Evolutionary conservation across 768 basidiomycete genomes (phyloP), one percentile per base, ranked within the genome.

Genomic region (Lentinula guzmanii): DNA sequence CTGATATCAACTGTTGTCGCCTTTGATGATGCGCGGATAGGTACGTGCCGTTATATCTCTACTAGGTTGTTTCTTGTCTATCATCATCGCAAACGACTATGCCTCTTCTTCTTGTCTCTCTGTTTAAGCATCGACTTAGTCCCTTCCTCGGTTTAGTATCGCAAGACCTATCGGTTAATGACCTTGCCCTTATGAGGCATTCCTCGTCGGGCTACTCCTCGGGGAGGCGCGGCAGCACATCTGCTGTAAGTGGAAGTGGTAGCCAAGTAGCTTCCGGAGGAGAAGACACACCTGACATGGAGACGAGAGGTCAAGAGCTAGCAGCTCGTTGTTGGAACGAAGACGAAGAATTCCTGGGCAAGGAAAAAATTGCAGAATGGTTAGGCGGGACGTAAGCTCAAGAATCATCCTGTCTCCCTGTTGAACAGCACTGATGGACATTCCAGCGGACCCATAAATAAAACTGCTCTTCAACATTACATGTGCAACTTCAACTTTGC

Each of bases 351-450:
- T 95, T 95, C 70, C 71, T 95, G 67, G 78, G 85, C 13, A 87
- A 87, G 69, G 94, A 95, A 68, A 96, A 95, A 76, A 93, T 98
- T 67, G 95, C 96, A 1, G 94, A 97, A 72, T 99, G 93, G 88
- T 80, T 99, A 43, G 97, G 97, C 67, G 89, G 93, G 70, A 76
- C 83, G 95, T 98, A 66, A 77, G 95, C 89, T 46, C 10, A 24
- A 43, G 45, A 31, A 2, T 31, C 16, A 42, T 35, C 11, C 16
- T 28, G 13, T 7, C 15, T 51, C 37, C 9, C 34, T n/a, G 5
- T 5, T n/a, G 16, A 9, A 9, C 4, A 28, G n/a, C 33, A n/a
- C 58, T 48, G 4, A 46, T 9, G 43, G 35, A 4, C 5, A 21
- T 33, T 60, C 24, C 68, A 97, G 95, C 60, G 86, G 86, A 18